phyloP scores from a whole-genome alignment of 2,329 filamentous ascomycete genomes.

The Fusarium clavum region DNA sequence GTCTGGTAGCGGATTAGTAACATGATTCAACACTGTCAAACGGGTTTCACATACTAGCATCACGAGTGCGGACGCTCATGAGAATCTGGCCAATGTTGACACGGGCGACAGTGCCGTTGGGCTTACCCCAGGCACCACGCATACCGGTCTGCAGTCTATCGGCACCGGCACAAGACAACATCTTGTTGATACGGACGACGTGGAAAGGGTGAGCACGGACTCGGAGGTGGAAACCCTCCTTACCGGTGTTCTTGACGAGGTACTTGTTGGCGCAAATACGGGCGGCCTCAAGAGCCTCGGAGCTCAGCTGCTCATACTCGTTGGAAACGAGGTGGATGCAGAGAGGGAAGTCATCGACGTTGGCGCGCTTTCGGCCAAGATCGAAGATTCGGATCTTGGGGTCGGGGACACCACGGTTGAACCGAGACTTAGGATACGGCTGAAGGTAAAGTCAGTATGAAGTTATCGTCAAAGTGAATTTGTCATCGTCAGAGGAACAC shows the following conservation, averaged over 20 bases:
- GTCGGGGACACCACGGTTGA: conserved; percentile 98
- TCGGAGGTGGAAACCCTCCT: conserved; percentile 80
- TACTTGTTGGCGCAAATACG: conserved; percentile 99
- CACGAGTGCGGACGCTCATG: conserved; percentile 96
- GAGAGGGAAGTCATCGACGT: conserved; percentile 99
- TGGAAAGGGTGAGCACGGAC: conserved; percentile 98
- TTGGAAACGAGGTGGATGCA: conserved; percentile 99
- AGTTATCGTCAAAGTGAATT: not conserved
- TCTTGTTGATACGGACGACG: conserved; percentile 99
- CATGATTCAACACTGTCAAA: conserved; percentile 19
- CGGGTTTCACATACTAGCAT: conserved; percentile 73
- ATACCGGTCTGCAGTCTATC: conserved; percentile 99
- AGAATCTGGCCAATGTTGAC: conserved; percentile 99
- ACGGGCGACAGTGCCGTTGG: conserved; percentile 98
- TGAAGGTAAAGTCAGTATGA: conserved; percentile 52
- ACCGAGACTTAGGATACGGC: conserved; percentile 99
- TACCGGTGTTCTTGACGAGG: conserved; percentile 77
- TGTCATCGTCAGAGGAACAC: conserved; percentile 5
- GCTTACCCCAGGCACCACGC: conserved; percentile 99
- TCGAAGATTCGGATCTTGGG: conserved; percentile 96
- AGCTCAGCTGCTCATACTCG: conserved; percentile 99
- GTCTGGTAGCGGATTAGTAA: conserved; percentile 64
- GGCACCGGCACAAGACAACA: conserved; percentile 99
- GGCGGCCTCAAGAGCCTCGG: conserved; percentile 98
- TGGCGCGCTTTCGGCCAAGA: conserved; percentile 97